These are phyloP conservation scores for Lasiodiplodia gonubiensis DNA, from an alignment of 2,329 filamentous ascomycete species.

Conservation along the genomic window DNA sequence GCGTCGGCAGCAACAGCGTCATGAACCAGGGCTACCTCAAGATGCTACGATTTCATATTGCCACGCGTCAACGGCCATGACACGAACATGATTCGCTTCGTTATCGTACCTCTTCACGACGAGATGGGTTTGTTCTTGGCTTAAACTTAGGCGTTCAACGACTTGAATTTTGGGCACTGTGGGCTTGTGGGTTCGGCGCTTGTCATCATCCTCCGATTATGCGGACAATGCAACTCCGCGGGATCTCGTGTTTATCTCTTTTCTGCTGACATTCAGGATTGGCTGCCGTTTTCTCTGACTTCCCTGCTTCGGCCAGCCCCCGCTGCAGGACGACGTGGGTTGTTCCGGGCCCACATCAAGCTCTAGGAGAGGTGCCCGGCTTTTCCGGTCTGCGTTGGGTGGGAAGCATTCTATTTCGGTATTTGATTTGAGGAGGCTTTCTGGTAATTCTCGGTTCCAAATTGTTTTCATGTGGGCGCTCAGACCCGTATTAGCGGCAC, in stretches of 20 bases:
- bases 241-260: neutral
- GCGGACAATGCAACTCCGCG: constrained; percentile 7
- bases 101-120: neutral
- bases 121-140: neutral
- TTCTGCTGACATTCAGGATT: neutral
- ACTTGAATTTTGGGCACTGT: neutral
- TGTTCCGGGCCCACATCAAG: neutral
- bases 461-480: neutral
- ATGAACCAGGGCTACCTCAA: neutral
- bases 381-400: constrained; percentile 3
- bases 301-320: neutral
- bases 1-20: neutral
- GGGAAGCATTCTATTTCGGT: constrained; percentile 4
- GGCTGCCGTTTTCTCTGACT: neutral
- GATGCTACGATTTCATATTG: neutral
- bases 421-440: constrained; percentile 6
- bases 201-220: neutral
- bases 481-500: neutral
- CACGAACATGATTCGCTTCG: constrained; percentile 10
- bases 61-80: neutral
- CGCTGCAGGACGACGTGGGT: neutral
- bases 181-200: neutral
- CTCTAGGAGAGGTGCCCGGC: neutral
- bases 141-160: neutral
- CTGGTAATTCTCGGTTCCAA: neutral